These are phyloP conservation scores for Cutaneotrichosporon mucoides DNA, from an alignment of 1,284 basidiomycete genomes.

Conservation along the genomic window DNA sequence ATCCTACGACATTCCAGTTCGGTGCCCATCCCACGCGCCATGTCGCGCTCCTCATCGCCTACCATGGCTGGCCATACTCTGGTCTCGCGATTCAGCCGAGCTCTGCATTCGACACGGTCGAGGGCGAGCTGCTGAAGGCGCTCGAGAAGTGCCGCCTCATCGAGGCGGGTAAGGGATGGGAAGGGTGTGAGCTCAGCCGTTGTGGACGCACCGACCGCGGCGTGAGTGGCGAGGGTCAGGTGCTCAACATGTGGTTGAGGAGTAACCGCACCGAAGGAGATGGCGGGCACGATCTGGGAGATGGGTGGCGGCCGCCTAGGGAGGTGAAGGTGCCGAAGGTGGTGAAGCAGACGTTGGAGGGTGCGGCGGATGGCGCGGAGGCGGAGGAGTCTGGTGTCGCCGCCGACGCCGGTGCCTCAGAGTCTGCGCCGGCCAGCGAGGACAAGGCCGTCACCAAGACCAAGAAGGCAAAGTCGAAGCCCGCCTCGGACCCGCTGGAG, in stretches of 20 bases:
- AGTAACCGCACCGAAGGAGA: constrained; percentile 50
- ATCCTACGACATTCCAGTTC: constrained; percentile 53
- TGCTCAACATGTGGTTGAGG: constrained; percentile 84
- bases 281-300: constrained; percentile 30
- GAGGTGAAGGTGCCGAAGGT: constrained; percentile 11
- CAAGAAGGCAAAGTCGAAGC: constrained; percentile 5
- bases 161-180: constrained; percentile 66
- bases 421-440: too few relatives aligned
- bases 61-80: constrained; percentile 86
- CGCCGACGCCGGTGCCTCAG: too few relatives aligned
- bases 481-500: constrained; percentile 51
- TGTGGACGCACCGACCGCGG: constrained; percentile 95
- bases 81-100: constrained; percentile 76
- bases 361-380: neutral
- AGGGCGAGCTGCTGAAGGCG: constrained; percentile 79
- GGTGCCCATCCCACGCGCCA: constrained; percentile 70
- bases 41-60: constrained; percentile 87
- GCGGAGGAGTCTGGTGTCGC: constrained; percentile 8
- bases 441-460: neutral
- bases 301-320: constrained; percentile 20
- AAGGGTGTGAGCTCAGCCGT: constrained; percentile 81
- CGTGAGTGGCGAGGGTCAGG: constrained; percentile 91
- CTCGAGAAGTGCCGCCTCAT: constrained; percentile 71
- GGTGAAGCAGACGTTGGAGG: neutral
- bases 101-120: constrained; percentile 76